phyloP scores from a whole-genome alignment of 2,329 filamentous ascomycete species.

The Fusarium denticulatum region DNA sequence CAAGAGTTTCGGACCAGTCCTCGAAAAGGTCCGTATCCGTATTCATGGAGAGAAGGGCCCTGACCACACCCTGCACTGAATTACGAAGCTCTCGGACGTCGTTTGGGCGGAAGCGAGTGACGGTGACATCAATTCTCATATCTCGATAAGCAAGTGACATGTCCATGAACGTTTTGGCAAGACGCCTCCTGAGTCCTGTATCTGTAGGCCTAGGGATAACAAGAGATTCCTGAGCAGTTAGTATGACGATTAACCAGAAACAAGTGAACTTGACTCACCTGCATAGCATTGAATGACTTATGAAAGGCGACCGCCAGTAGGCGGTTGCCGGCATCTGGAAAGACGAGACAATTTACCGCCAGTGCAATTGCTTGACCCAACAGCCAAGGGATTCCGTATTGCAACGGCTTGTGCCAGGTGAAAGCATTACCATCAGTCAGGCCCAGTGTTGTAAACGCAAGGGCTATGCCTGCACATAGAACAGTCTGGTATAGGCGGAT shows the following conservation, averaged over 20 bases:
- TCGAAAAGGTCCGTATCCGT: slow-evolving; percentile 60
- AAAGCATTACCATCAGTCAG: slow-evolving; percentile 56
- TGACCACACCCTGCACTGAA: slow-evolving; percentile 63
- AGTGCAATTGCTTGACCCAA: slow-evolving; percentile 65
- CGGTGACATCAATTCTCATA: slow-evolving; percentile 64
- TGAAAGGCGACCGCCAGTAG: slow-evolving; percentile 60
- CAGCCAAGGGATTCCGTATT: slow-evolving; percentile 65
- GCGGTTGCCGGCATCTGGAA: slow-evolving; percentile 66
- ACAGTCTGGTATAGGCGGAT: slow-evolving; percentile 66
- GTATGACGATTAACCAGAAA: neutral
- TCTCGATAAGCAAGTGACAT: slow-evolving; percentile 66
- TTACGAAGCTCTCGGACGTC: slow-evolving; percentile 64
- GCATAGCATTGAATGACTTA: slow-evolving; percentile 58
- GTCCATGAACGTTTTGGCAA: slow-evolving; percentile 64
- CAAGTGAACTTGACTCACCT: slow-evolving; percentile 45
- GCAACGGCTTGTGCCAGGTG: slow-evolving; percentile 60
- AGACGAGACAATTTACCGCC: slow-evolving; percentile 57
- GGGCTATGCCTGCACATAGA: slow-evolving; percentile 64
- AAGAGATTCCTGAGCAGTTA: slow-evolving; percentile 45
- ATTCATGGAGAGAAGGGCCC: slow-evolving; percentile 62
- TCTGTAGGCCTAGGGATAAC: slow-evolving; percentile 45
- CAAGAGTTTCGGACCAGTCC: slow-evolving; percentile 28
- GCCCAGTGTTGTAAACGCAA: slow-evolving; percentile 63
- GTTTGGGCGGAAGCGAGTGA: slow-evolving; percentile 61
- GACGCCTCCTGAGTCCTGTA: slow-evolving; percentile 51